Conservation (phyloP, 2,329 filamentous ascomycete genomes). For the Aureobasidium musti region DNA sequence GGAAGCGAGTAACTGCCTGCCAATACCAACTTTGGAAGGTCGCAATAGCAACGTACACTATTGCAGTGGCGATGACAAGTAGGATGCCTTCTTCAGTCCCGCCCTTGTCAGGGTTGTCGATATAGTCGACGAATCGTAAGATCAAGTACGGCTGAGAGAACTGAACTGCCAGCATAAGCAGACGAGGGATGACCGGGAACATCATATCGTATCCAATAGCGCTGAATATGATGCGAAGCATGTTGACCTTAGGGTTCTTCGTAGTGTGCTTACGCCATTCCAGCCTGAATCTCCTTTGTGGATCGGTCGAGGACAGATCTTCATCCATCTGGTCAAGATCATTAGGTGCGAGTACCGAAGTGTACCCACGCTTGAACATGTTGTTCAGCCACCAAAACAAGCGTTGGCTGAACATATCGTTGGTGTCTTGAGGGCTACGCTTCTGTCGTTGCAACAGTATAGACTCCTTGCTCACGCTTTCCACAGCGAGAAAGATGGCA, state of each 20-base stretch:
- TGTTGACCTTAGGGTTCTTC: conserved; percentile 13
- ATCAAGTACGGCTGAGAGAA: conserved; percentile 39
- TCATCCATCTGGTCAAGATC: conserved; percentile 37
- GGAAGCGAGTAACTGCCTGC: conserved; percentile 35
- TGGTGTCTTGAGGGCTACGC: conserved; percentile 43
- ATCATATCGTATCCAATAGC: conserved; percentile 35
- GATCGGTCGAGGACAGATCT: conserved; percentile 36
- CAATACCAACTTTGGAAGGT: conserved; percentile 37
- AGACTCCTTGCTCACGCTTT: conserved; percentile 37
- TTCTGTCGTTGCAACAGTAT: conserved; percentile 34
- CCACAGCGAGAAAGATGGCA: conserved; percentile 36
- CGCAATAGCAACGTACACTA: conserved; percentile 35
- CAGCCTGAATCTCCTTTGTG: conserved; percentile 32
- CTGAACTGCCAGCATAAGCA: conserved; percentile 33
- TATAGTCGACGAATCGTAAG: conserved; percentile 34
- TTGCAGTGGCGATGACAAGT: conserved; percentile 37
- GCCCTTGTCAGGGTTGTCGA: conserved; percentile 31
- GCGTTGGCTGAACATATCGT: conserved; percentile 43
- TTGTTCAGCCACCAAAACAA: conserved; percentile 44
- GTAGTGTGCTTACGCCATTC: conserved; percentile 33
- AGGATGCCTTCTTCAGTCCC: conserved; percentile 35
- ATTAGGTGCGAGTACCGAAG: conserved; percentile 35
- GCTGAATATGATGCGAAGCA: conserved; percentile 33
- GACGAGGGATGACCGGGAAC: conserved; percentile 35
- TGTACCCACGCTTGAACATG: conserved; percentile 39